Conservation (phyloP, 2,329 filamentous ascomycete genomes). For the Knufia petricola region DNA sequence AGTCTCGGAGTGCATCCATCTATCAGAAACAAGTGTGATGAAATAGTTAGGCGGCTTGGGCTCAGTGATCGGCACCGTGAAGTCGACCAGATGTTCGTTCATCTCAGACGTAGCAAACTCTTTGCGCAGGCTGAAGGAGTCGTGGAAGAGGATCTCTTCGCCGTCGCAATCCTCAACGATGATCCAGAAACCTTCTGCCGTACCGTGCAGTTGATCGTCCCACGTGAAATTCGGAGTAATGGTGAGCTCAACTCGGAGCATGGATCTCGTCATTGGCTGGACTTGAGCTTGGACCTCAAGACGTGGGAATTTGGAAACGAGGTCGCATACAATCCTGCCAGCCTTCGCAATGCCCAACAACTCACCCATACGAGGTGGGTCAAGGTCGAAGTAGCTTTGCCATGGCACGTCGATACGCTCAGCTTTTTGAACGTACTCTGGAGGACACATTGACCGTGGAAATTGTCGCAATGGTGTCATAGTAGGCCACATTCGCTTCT, state of each 20-base stretch:
- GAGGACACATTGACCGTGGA: constrained; percentile 53
- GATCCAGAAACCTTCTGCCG: constrained; percentile 91
- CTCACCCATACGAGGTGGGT: constrained; percentile 93
- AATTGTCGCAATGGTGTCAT: constrained; percentile 96
- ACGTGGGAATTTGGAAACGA: constrained; percentile 87
- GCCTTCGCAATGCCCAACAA: constrained; percentile 82
- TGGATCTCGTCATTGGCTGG: constrained; percentile 86
- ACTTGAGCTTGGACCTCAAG: constrained; percentile 88
- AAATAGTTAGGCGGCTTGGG: constrained; percentile 99
- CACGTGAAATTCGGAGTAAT: constrained; percentile 93
- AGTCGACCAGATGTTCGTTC: constrained; percentile 90
- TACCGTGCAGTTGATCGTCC: constrained; percentile 82
- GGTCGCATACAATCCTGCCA: constrained; percentile 70
- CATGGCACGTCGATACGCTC: constrained; percentile 92
- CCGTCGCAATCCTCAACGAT: constrained; percentile 95
- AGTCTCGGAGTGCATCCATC: constrained; percentile 98
- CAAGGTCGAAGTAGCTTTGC: constrained; percentile 89
- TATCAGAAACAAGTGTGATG: constrained; percentile 84
- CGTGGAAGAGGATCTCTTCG: constrained; percentile 89
- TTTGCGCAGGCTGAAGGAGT: constrained; percentile 83
- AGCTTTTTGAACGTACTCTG: constrained; percentile 81
- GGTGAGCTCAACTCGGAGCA: constrained; percentile 80
- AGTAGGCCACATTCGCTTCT: constrained; percentile 99
- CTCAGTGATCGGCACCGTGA: constrained; percentile 91
- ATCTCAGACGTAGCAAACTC: constrained; percentile 77